Percentiles rank a stretch among this genome's conserved stretches.
phyloP scores from a whole-genome alignment of 1,284 basidiomycete species.

The Ceratobasidium sp. region DNA sequence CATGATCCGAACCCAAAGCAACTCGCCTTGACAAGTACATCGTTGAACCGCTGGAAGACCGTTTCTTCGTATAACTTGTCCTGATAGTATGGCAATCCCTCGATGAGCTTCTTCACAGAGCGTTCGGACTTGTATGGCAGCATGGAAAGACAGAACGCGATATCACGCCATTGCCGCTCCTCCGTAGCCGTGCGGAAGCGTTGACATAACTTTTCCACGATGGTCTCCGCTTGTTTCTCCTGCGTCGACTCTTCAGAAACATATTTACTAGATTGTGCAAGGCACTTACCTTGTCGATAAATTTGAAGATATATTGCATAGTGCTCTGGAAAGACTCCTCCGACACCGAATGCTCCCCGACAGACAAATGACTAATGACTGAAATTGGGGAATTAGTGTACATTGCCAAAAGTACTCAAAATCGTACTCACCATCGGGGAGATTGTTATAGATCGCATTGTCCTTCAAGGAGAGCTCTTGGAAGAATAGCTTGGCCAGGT shows the following conservation, averaged over 20 bases:
- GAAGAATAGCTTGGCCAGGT: constrained; percentile 97
- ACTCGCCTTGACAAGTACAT: constrained; percentile 80
- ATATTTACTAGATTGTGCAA: background rate
- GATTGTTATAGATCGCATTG: constrained; percentile 98
- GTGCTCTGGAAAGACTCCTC: constrained; percentile 92
- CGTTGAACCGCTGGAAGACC: constrained; percentile 85
- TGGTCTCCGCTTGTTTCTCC: constrained; percentile 95
- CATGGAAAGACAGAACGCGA: constrained; percentile 92
- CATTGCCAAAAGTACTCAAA: constrained; percentile 3
- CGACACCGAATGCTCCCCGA: constrained; percentile 92
- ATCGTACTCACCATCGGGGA: constrained; percentile 76
- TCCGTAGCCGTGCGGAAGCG: constrained; percentile 90
- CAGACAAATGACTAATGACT: constrained; percentile 94
- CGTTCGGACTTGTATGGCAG: constrained; percentile 97
- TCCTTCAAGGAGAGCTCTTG: constrained; percentile 94
- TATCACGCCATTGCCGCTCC: constrained; percentile 95
- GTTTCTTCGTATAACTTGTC: constrained; percentile 92
- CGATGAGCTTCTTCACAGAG: constrained; percentile 94
- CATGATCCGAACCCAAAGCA: background rate
- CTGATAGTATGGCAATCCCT: constrained; percentile 88
- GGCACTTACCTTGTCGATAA: constrained; percentile 86
- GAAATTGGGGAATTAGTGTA: constrained; percentile 30
- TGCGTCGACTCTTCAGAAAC: constrained; percentile 49
- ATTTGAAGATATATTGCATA: constrained; percentile 94
- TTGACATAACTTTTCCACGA: constrained; percentile 94